Conservation (phyloP, 73 alveolate species). For the Durusdinium trenchii region DNA sequence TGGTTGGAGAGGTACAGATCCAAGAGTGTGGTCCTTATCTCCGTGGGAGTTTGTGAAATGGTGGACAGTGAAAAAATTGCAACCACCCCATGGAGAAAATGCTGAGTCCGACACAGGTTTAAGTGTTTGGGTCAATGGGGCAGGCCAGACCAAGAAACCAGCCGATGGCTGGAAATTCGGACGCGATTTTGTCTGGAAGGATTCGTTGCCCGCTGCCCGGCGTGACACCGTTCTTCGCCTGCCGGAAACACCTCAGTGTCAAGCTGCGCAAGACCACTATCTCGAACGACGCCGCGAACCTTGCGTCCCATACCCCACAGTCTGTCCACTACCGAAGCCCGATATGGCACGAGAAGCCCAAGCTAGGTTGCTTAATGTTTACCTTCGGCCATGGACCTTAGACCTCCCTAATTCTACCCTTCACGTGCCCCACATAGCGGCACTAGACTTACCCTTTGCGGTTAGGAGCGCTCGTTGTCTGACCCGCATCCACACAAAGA, state of each 20-base stretch:
- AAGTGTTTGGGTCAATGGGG: background rate
- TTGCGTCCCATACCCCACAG: background rate
- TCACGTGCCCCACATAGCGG: no score
- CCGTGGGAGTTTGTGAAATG: constrained; percentile 26
- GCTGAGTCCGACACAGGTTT: background rate
- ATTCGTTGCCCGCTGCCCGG: background rate
- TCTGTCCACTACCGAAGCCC: background rate
- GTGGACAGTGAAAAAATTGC: background rate
- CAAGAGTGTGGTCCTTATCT: background rate
- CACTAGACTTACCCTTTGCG: background rate
- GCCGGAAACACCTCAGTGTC: background rate
- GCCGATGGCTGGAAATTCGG: background rate
- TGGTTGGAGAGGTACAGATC: background rate
- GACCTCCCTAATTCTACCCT: no score
- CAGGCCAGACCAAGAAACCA: background rate
- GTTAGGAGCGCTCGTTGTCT: no score
- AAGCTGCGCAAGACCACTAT: background rate
- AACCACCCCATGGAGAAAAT: background rate
- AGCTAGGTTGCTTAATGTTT: no score
- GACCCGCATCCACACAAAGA: background rate
- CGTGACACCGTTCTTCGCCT: background rate
- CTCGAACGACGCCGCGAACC: background rate
- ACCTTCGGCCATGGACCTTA: no score
- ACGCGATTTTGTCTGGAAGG: background rate
- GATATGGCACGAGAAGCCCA: no score